Percentiles rank a stretch among this genome's conserved stretches.
Conservation (phyloP, 495 filamentous ascomycete species). For the Tuber aestivum region DNA sequence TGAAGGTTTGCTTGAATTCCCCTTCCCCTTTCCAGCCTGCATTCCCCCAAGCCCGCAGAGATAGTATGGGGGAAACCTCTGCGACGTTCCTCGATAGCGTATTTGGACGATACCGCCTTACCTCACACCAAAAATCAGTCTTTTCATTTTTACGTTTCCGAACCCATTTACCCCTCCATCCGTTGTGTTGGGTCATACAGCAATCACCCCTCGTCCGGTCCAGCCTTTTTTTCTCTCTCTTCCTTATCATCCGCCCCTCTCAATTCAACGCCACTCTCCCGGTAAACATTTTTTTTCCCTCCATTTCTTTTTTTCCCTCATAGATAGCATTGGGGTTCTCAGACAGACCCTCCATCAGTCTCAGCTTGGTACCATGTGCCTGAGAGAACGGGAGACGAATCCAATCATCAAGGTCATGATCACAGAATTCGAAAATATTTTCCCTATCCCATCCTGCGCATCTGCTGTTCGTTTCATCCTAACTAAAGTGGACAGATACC, state of each 20-base stretch:
- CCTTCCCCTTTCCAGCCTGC: background rate
- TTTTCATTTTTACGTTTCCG: background rate
- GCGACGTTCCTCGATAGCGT: background rate
- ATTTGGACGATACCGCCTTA: background rate
- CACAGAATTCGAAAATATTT: background rate
- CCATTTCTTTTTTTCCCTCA: background rate
- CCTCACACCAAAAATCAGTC: background rate
- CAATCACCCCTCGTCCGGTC: background rate
- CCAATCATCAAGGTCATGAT: background rate
- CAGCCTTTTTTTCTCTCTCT: background rate
- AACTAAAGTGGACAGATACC: background rate
- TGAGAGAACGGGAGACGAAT: background rate
- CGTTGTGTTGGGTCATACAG: background rate
- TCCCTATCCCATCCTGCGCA: background rate
- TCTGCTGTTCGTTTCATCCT: background rate
- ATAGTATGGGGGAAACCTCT: background rate
- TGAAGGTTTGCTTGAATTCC: background rate
- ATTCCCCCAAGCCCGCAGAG: background rate
- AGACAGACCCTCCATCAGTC: background rate
- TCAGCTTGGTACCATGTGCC: background rate
- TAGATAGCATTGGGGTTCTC: background rate
- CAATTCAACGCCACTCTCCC: background rate
- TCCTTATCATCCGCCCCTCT: background rate
- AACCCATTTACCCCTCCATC: background rate
- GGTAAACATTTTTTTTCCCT: background rate